Base-by-base conservation (phyloP, 1,284 basidiomycete species). In the Pascua guehoae region DNA sequence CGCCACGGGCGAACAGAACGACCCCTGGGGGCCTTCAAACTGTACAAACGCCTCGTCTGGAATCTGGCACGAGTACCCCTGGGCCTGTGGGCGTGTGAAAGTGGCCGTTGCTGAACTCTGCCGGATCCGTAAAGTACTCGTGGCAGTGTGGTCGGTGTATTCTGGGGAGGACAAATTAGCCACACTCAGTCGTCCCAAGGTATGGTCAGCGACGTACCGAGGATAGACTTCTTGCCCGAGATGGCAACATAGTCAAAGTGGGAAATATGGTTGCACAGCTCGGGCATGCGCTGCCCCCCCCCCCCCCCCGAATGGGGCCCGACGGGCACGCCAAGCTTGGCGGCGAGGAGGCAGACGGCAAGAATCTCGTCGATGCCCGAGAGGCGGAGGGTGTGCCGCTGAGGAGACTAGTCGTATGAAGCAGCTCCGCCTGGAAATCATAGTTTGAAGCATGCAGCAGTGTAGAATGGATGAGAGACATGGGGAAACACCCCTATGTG, bases 331-430 rank as follows among this genome's bases (percentile, higher is more conserved):
- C 87, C 88, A 66, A 62, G 66, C 87, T 95, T 95, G 57, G 90
- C 87, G 8, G 90, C 87, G 88, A 95, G 91, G 51, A 95, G 81
- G 58, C 94, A 79, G 8, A 95, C 91, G 58, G 86, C 86, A 51
- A 95, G 78, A 32, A 94, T 89, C 79, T 96, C 92, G 76, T 89
- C 91, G 50, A 95, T 89, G 49, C 92, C 91, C 1, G 89, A 91
- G 32, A 96, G 81, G 47, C 92, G 85, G 74, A 91, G 92, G 32
- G 89, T 89, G 79, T 96, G 92, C 68, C 95, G 91, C 76, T 95
- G 92, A n/a, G n/a, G n/a, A n/a, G n/a, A n/a, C n/a, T 43, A 14
- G 8, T 10, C 8, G 14, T 40, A 40, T 40, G 39, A 40, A 40
- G 9, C 39, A 40, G 39, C n/a, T n/a, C n/a, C n/a, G n/a, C n/a